Evolutionary conservation across 257 asterid species (phyloP).

Genomic region (Misopates orontium): DNA sequence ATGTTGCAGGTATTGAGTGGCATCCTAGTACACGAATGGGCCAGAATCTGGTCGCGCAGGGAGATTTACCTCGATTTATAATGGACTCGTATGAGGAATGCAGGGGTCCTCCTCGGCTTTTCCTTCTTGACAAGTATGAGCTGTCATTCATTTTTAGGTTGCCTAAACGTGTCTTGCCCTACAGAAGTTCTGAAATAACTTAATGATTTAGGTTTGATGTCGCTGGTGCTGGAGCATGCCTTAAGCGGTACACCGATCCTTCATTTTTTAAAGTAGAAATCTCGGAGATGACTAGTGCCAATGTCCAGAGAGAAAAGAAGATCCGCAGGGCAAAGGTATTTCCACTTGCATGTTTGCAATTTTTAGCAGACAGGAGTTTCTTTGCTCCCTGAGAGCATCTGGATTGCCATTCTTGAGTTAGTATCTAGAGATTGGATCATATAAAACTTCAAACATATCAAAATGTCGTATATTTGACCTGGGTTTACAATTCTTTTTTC

Average conservation of each 20-base stretch:
- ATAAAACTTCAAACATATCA: not conserved
- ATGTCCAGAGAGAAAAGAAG: slow-evolving; percentile 69
- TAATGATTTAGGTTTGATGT: slow-evolving; percentile 66
- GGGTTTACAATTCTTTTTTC: not conserved
- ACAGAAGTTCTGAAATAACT: slow-evolving; percentile 4
- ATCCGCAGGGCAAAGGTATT: slow-evolving; percentile 80
- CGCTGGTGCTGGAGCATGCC: slow-evolving; percentile 98
- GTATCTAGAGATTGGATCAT: slow-evolving; percentile 3
- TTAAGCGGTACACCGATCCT: slow-evolving; percentile 95
- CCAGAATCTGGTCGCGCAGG: slow-evolving; percentile 69
- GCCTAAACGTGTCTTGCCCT: slow-evolving; percentile 11
- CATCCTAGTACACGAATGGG: slow-evolving; percentile 63
- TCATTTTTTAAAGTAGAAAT: slow-evolving; percentile 73
- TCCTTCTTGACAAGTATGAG: slow-evolving; percentile 91
- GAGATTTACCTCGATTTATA: slow-evolving; percentile 87
- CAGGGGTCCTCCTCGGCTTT: slow-evolving; percentile 95
- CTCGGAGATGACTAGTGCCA: slow-evolving; percentile 41
- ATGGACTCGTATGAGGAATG: slow-evolving; percentile 98
- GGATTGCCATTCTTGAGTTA: too few relatives aligned
- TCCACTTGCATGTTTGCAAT: too few relatives aligned
- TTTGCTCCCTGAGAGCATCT: slow-evolving; percentile 1
- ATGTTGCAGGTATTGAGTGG: slow-evolving; percentile 79
- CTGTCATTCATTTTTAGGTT: slow-evolving; percentile 17
- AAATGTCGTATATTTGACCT: not conserved
- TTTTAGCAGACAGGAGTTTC: slow-evolving; percentile 11